phyloP scores from a whole-genome alignment of 1,284 basidiomycete genomes.

The Neonothopanus nambi region DNA sequence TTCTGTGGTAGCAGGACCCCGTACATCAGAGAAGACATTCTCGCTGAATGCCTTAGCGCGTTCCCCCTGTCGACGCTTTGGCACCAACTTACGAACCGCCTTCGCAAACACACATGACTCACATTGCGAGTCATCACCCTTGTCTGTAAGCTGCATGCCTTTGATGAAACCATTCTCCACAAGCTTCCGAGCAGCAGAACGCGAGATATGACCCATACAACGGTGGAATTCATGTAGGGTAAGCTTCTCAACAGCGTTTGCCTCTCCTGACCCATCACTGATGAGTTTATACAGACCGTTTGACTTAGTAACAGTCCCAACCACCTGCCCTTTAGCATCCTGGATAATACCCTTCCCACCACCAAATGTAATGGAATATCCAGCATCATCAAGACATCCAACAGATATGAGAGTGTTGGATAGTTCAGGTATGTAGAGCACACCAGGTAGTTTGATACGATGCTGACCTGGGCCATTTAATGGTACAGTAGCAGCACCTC shows the following conservation, averaged over 20 bases:
- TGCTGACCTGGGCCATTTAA: constrained; percentile 23
- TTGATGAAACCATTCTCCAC: constrained; percentile 15
- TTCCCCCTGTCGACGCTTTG: constrained; percentile 22
- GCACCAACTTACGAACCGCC: constrained; percentile 27
- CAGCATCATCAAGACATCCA: constrained; percentile 22
- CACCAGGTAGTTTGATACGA: constrained; percentile 17
- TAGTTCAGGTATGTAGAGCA: constrained; percentile 25
- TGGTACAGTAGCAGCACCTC: constrained; percentile 20
- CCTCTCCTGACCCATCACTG: constrained; percentile 8
- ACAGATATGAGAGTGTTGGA: constrained; percentile 26
- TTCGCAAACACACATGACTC: constrained; percentile 34
- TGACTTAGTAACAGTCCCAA: constrained; percentile 13
- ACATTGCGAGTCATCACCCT: constrained; percentile 14
- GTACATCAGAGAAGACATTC: constrained; percentile 35
- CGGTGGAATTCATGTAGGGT: constrained; percentile 14
- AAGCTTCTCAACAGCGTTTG: constrained; percentile 9
- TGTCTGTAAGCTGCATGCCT: constrained; percentile 14
- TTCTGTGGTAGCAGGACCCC: constrained; percentile 34
- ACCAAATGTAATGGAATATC: constrained; percentile 18
- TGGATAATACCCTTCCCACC: constrained; percentile 11
- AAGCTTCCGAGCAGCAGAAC: constrained; percentile 7
- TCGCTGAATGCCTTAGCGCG: constrained; percentile 25
- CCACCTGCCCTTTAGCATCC: not conserved
- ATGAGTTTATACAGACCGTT: constrained; percentile 14
- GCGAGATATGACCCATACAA: constrained; percentile 20